Evolutionary conservation across 1,284 basidiomycete species (phyloP).

Genomic region (Cutaneotrichosporon mucoides): DNA sequence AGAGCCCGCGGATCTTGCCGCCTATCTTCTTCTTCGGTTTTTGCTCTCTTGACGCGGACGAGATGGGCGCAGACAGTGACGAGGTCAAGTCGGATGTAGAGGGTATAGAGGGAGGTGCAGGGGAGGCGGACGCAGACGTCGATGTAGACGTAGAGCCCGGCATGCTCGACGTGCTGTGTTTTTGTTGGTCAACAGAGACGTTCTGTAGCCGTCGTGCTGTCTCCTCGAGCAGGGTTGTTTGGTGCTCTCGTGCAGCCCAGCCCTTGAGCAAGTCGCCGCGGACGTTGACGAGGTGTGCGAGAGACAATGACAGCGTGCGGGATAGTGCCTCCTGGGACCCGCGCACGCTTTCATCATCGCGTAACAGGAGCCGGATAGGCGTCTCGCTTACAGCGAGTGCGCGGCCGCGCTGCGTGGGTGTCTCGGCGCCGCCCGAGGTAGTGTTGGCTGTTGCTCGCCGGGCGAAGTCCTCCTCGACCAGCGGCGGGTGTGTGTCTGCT

Average conservation of each 20-base stretch:
- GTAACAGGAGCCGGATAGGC: slow-evolving; percentile 20
- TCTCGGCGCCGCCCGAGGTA: slow-evolving; percentile 6
- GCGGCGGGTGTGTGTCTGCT: slow-evolving; percentile 15
- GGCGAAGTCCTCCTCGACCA: slow-evolving; percentile 12
- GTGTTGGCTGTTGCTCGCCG: background rate
- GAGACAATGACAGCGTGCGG: slow-evolving; percentile 25
- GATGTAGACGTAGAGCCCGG: too few species aligned
- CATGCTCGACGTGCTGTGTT: too few species aligned
- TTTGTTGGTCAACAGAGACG: background rate
- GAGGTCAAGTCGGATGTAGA: too few species aligned
- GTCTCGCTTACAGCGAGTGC: slow-evolving; percentile 19
- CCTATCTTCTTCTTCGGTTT: slow-evolving; percentile 32
- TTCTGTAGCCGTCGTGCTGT: background rate
- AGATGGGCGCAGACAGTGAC: background rate
- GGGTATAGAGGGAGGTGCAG: too few species aligned
- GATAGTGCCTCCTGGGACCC: slow-evolving; percentile 24
- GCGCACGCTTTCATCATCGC: slow-evolving; percentile 16
- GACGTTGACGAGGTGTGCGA: slow-evolving; percentile 30
- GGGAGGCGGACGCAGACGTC: background rate
- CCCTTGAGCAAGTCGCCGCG: slow-evolving; percentile 31
- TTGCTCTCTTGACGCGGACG: slow-evolving; percentile 11
- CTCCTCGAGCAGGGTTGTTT: slow-evolving; percentile 35
- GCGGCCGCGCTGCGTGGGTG: slow-evolving; percentile 19
- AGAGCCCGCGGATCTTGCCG: slow-evolving; percentile 37
- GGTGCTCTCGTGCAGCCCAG: slow-evolving; percentile 37